Base-by-base conservation (phyloP, 1,284 basidiomycete genomes). In the Naganishia cerealis region DNA sequence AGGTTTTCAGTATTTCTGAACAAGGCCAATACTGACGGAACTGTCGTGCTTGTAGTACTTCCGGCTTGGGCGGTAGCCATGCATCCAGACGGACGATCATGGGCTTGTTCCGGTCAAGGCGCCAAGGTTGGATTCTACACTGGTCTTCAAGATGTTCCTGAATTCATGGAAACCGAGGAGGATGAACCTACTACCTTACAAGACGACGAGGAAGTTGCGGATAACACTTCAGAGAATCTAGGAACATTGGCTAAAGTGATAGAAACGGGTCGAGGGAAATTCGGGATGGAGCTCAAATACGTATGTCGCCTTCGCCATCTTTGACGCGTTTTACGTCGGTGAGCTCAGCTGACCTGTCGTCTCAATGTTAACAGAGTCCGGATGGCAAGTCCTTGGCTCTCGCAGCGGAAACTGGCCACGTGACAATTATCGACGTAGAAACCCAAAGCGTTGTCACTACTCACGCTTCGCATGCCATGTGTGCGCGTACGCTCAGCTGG, bases 361-460 rank as follows among this genome's bases (percentile, higher is more conserved):
- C n/a, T n/a, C n/a, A n/a, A n/a, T n/a, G n/a, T n/a, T n/a, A n/a
- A 29, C 68, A 94, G 92, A 92, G 90, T 70, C 91, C 91, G 9
- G 90, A 94, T 75, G 92, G 91, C 29, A 84, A 84, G 70, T 85
- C 87, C 42, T 78, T 94, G 53, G 91, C 90, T 9, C 83, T 93
- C 71, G 86, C 90, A 6, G 86, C 87, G 4, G 91, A 94, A 77
- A 84, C 86, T 1, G 92, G 92, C 18, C 89, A 92, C 74, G 88
- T 93, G 62, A 89, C 86, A 77, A 82, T 94, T 48, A 88, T 92
- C 72, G 91, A 94, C 78, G 75, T 88, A 50, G 87, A 88, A 74
- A 85, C 88, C 0, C 81, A 82, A 70, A 81, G 87, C 10, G 81
- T 93, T 42, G 79, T 84, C 0, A 83, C 85, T 3, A 90, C 88